Conservation (phyloP, 2,329 filamentous ascomycete genomes). For the Raffaelea ambrosiae region DNA sequence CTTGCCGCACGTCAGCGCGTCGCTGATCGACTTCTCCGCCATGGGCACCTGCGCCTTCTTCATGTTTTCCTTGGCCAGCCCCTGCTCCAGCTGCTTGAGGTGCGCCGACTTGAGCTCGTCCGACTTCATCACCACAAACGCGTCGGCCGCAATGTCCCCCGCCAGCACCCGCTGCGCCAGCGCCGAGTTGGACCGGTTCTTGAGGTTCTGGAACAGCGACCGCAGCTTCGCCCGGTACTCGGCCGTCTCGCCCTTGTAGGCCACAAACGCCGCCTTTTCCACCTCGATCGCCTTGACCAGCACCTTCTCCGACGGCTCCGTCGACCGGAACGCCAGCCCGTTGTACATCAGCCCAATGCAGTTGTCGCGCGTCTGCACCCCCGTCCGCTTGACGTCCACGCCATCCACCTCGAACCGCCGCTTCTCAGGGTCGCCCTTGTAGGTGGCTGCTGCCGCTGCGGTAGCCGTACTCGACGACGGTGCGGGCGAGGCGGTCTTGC, state of each 20-base stretch:
- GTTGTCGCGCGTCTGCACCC: slow-evolving; percentile 65
- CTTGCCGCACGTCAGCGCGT: slow-evolving; percentile 80
- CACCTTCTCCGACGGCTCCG: slow-evolving; percentile 62
- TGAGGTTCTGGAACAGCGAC: slow-evolving; percentile 89
- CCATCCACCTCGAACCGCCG: slow-evolving; percentile 76
- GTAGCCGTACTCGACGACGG: slow-evolving; percentile 20
- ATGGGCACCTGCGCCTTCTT: slow-evolving; percentile 92
- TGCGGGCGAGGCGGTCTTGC: slow-evolving; percentile 29
- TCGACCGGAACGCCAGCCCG: slow-evolving; percentile 64
- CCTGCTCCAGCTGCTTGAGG: slow-evolving; percentile 65
- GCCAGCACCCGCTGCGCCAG: slow-evolving; percentile 68
- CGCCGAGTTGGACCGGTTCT: slow-evolving; percentile 77
- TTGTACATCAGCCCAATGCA: slow-evolving; percentile 93
- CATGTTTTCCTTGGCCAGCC: slow-evolving; percentile 87
- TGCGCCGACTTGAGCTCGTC: slow-evolving; percentile 87
- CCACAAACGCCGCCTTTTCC: slow-evolving; percentile 66
- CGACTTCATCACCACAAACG: slow-evolving; percentile 78
- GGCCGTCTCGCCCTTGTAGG: slow-evolving; percentile 60
- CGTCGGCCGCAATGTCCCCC: slow-evolving; percentile 61
- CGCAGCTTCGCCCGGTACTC: slow-evolving; percentile 85
- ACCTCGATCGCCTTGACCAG: slow-evolving; percentile 72
- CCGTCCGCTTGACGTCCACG: slow-evolving; percentile 68
- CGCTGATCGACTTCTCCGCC: slow-evolving; percentile 82
- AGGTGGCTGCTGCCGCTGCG: slow-evolving; percentile 49
- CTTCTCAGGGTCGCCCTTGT: slow-evolving; percentile 63